Evolutionary conservation across 2,329 filamentous ascomycete genomes (phyloP).

Genomic region (Annulohypoxylon truncatum): DNA sequence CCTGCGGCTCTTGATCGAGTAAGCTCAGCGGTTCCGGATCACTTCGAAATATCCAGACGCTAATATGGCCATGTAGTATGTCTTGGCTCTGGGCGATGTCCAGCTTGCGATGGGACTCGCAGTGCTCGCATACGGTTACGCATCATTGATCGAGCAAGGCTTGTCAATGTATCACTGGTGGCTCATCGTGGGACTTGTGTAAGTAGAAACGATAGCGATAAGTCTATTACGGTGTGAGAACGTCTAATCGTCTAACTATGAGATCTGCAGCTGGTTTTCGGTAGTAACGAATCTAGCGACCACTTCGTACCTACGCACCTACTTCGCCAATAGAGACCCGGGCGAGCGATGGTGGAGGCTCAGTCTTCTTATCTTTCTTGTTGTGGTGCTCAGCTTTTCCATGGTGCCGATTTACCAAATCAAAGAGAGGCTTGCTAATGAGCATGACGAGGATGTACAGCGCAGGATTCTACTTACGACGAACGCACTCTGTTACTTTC

Average conservation of each 20-base stretch:
- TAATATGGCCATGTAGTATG: slow-evolving; percentile 34
- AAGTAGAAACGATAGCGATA: slow-evolving; percentile 24
- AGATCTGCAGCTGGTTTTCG: slow-evolving; percentile 41
- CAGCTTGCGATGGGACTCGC: slow-evolving; percentile 44
- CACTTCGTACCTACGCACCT: slow-evolving; percentile 39
- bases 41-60: not conserved
- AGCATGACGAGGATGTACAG: slow-evolving; percentile 28
- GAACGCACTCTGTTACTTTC: slow-evolving; percentile 44
- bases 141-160: slow-evolving; percentile 36
- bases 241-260: slow-evolving; percentile 14
- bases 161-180: slow-evolving; percentile 46
- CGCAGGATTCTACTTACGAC: slow-evolving; percentile 34
- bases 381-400: slow-evolving; percentile 38
- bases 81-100: slow-evolving; percentile 41
- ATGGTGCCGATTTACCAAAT: slow-evolving; percentile 44
- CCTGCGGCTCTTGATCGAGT: slow-evolving; percentile 40
- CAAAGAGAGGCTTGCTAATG: slow-evolving; percentile 35
- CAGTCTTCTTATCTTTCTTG: slow-evolving; percentile 37
- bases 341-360: slow-evolving; percentile 40
- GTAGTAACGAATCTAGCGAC: slow-evolving; percentile 44
- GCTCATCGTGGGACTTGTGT: slow-evolving; percentile 42
- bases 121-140: slow-evolving; percentile 41
- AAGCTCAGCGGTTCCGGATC: slow-evolving; percentile 8
- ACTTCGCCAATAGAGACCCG: slow-evolving; percentile 35
- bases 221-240: slow-evolving; percentile 1